Conservation (phyloP, 2,329 filamentous ascomycete genomes). For the Macroventuria anomochaeta region DNA sequence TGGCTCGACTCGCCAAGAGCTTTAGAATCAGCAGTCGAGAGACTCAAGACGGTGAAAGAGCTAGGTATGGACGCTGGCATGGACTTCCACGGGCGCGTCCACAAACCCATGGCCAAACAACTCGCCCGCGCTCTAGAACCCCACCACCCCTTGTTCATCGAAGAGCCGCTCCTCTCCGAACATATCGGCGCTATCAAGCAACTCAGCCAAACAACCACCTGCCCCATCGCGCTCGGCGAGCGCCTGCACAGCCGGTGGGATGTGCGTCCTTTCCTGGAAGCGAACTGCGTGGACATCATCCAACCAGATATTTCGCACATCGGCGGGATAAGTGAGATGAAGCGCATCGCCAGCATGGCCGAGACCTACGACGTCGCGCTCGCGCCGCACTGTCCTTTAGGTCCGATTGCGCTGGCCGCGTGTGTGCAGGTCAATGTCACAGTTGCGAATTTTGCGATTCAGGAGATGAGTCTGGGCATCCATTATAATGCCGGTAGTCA, state of each 20-base stretch:
- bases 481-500: slow-evolving; percentile 69
- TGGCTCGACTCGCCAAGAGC: slow-evolving; percentile 76
- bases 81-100: slow-evolving; percentile 79
- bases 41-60: slow-evolving; percentile 71
- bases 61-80: slow-evolving; percentile 75
- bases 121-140: slow-evolving; percentile 71
- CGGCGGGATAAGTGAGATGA: slow-evolving; percentile 75
- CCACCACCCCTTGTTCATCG: slow-evolving; percentile 74
- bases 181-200: slow-evolving; percentile 70
- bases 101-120: slow-evolving; percentile 83
- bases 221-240: slow-evolving; percentile 75
- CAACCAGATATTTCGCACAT: slow-evolving; percentile 76
- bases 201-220: slow-evolving; percentile 62
- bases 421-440: slow-evolving; percentile 69
- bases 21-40: slow-evolving; percentile 68
- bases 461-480: slow-evolving; percentile 80
- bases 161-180: slow-evolving; percentile 75
- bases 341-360: slow-evolving; percentile 72
- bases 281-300: slow-evolving; percentile 71
- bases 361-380: slow-evolving; percentile 77
- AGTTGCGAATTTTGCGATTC: slow-evolving; percentile 70
- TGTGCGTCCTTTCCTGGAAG: slow-evolving; percentile 72
- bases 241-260: slow-evolving; percentile 76
- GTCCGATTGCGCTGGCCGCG: slow-evolving; percentile 75
- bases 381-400: slow-evolving; percentile 76